phyloP scores from a whole-genome alignment of 441 rosid genomes.

The Gossypium gossypioides region DNA sequence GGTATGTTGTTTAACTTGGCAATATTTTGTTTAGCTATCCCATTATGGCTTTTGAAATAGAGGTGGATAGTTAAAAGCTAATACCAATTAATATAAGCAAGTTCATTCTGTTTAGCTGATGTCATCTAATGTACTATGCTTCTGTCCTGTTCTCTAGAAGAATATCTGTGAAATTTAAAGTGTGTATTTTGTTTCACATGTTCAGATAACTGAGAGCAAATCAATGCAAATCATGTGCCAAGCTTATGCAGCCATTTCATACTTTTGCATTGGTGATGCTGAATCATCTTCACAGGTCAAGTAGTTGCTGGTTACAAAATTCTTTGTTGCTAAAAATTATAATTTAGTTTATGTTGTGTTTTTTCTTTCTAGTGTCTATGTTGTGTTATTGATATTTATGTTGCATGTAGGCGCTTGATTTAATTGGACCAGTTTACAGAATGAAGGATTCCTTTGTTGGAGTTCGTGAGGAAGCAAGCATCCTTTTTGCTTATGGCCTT shows the following conservation, averaged over 20 bases:
- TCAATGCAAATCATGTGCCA: conserved; percentile 88
- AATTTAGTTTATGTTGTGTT: neutral
- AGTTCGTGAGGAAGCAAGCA: conserved; percentile 78
- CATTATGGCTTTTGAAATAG: neutral
- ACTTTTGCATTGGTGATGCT: conserved; percentile 81
- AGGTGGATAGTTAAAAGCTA: neutral
- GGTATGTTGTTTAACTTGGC: conserved; percentile 28
- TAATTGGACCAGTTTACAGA: conserved; percentile 74
- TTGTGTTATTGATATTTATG: conserved; percentile 13
- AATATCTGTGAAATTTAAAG: conserved; percentile 1
- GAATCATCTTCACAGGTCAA: conserved; percentile 83
- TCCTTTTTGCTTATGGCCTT: conserved; percentile 86
- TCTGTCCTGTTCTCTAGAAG: conserved; percentile 4
- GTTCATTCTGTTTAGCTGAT: neutral
- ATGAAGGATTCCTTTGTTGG: conserved; percentile 77
- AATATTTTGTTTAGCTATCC: neutral
- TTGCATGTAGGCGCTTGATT: conserved; percentile 69
- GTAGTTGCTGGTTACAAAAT: conserved; percentile 17
- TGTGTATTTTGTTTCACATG: conserved; percentile 5
- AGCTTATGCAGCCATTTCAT: conserved; percentile 83
- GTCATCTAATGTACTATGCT: neutral
- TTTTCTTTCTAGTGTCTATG: neutral
- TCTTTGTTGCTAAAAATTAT: neutral
- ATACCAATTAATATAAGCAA: neutral
- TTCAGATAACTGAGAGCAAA: conserved; percentile 76